Evolutionary conservation across 1,284 basidiomycete species (phyloP), one percentile per base, ranked within the genome.

Genomic region (Ceratobasidium sp.): DNA sequence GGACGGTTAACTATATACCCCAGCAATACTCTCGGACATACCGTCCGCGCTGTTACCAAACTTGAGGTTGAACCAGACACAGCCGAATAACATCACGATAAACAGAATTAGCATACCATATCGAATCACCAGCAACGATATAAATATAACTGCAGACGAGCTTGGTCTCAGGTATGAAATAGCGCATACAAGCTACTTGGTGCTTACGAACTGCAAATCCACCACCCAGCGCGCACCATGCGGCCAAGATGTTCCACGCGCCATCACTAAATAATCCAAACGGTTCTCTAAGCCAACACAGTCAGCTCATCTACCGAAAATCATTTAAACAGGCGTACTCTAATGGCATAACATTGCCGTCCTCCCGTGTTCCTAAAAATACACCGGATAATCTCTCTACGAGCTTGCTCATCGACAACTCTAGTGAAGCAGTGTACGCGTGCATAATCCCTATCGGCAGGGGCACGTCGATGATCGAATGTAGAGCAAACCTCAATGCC

Each of bases 61-160:
- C 52, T 59, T 55, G n/a, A 70, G 44, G 52, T 70, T 70, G 35
- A 70, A 70, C 33, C 27, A 55, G 2, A 70, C 41, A 27, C 52
- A 3, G 0, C n/a, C 14, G 12, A 55, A 33, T 7, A 70, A 35
- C 4, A 57, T 1, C 1, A 57, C 20, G 16, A 35, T 1, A 20
- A 57, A 70, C 23, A 70, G 18, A 27, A 33, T 44, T 12, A 70
- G 33, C 18, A 30, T 12, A 20, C 68, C 68, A 44, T 70, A 70
- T n/a, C 38, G 27, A 41, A 41, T 0, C 16, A 27, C 50, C 5
- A 52, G n/a, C 10, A 59, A 0, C 16, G 68, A 41, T 6, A 44
- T 8, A 20, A 70, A 70, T 27, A 70, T 6, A 27, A 70, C 68
- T 70, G 35, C 2, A 8, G 20, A 44, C 4, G 8, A 50, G 16